Evolutionary conservation across 305 asterid species (phyloP), one percentile per base, ranked within the genome.

Genomic region (Ilex paraguariensis): DNA sequence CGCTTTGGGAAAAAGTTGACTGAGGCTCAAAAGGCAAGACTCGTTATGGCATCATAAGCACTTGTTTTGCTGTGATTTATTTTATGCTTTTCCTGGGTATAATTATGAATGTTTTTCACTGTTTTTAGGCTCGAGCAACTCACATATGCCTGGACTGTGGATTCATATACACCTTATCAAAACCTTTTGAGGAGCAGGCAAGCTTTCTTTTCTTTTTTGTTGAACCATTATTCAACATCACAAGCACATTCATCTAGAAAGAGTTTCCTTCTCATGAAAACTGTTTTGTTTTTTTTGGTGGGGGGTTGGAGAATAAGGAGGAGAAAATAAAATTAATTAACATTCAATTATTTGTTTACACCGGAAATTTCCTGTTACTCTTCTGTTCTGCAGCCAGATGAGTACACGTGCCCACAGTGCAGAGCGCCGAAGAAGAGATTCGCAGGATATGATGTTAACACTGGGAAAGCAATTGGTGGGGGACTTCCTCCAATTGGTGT

Each of bases 111-210:
- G 12, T 30, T 13, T 28, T 55, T 39, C 0, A 61, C 17, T 44
- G 28, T 49, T 66, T 73, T 57, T 85, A 92, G 98, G 85, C 82
- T 5, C 84, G 97, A 57, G 98, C 98, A 32, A 87, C 91, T 64
- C 98, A 92, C 70, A 92, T 89, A 63, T 92, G 98, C 87, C 91
- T 92, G 13, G 98, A 89, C 60, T 92, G 98, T 66, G 98, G 98
- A 67, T 92, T 77, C 81, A 87, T 92, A 54, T 92, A 92, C 84
- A 89, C 94, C 31, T 80, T 84, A 57, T 66, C 56, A 56, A 92
- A 92, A 69, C 67, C 97, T 48, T 92, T 92, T 45, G 94, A 92
- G 28, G 98, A 92, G 5, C 96, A 82, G 86, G 98, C 85, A 78
- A 82, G 81, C 63, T 68, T 31, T 60, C 62, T 44, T 60, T 57